These are phyloP conservation scores for Peziza echinospora DNA, from an alignment of 495 filamentous ascomycete species.

Conservation along the genomic window DNA sequence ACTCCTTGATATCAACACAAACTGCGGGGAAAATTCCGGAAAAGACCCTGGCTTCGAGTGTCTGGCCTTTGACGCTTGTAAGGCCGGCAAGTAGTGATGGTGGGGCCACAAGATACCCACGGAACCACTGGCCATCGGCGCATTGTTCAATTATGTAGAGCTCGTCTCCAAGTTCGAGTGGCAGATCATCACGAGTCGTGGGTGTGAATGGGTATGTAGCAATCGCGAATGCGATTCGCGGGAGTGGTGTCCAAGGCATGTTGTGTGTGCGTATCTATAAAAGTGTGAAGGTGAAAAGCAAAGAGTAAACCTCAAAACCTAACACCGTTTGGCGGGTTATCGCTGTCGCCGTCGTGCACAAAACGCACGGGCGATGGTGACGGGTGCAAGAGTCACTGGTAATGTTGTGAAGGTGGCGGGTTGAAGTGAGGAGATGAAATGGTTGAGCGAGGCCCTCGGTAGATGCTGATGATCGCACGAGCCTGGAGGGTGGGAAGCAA, in stretches of 20 bases:
- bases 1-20: constrained; percentile 53
- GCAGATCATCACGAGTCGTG: constrained; percentile 72
- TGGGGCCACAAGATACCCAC: constrained; percentile 85
- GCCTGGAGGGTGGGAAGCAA: no score
- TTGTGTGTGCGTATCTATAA: no score
- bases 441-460: no score
- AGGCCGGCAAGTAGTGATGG: constrained; percentile 81
- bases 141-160: constrained; percentile 97
- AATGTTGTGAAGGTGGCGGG: no score
- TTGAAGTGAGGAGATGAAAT: no score
- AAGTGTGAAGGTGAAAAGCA: no score
- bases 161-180: constrained; percentile 91
- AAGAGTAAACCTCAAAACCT: no score
- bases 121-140: constrained; percentile 64
- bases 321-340: no score
- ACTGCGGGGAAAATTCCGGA: constrained; percentile 87
- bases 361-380: no score
- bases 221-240: constrained; percentile 92
- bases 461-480: no score
- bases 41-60: constrained; percentile 84
- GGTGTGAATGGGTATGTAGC: constrained; percentile 82
- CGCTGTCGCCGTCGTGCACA: no score
- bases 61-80: constrained; percentile 78
- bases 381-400: no score
- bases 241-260: constrained; percentile 94